Evolutionary conservation across 108 stramenopile species (phyloP), one percentile per base, ranked within the genome.

Genomic region (Cyclostephanos invisitatus): DNA sequence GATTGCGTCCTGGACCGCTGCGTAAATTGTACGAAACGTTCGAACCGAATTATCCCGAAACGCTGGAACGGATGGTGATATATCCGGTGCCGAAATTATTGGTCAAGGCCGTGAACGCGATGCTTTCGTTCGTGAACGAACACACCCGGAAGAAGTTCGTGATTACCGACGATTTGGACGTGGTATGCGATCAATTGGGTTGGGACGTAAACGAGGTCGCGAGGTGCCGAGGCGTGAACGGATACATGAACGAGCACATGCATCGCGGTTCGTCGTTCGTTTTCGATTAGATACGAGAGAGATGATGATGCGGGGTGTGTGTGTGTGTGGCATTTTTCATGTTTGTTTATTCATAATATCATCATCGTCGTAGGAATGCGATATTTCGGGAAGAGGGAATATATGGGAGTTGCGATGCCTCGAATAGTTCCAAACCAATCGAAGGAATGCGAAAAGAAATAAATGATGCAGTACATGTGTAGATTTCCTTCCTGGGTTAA

Each of bases 21-120:
- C 85, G 85, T 47, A 85, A 88, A 62, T 77, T 93, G 27, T 91
- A 93, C 74, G 69, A 74, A 5, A 64, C 87, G 0, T 93, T 93
- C 63, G 92, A 93, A 65, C 87, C 92, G 10, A 93, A 72, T 62
- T 90, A 93, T 64, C 91, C 91, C 47, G 91, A 92, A 57, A 90
- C 89, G 8, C 62, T 91, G 18, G 49, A 62, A 53, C 86, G 87
- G 63, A 88, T 93, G 92, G 88, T 93, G 3, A 83, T 93, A 85
- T 91, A 85, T 69, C 92, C 92, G 8, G 89, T 93, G 7, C 87
- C 89, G 28, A 85, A 49, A 42, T 38, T 75, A 0, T 71, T 85
- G 73, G 85, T 70, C 21, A 78, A 75, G 10, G 89, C 86, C 29
- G 81, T 88, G 5, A 80, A 80, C 37, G 81, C 78, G 0, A 73